These are phyloP conservation scores for Ustilago xerochloae DNA, from an alignment of 1,284 basidiomycete genomes.

Conservation along the genomic window DNA sequence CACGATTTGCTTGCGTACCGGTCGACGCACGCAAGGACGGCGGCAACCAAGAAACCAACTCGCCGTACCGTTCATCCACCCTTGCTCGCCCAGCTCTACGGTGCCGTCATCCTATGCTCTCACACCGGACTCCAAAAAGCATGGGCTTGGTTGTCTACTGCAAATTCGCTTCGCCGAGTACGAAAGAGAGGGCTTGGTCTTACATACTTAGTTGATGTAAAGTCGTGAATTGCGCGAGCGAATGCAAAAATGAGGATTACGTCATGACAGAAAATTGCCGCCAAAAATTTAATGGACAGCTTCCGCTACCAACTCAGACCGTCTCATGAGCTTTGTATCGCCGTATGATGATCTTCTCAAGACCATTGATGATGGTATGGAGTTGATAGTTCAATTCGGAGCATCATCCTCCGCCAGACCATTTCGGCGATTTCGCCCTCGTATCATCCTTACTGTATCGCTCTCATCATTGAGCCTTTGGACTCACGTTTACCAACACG, in stretches of 20 bases:
- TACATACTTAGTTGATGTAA: not conserved
- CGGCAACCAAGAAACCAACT: not conserved
- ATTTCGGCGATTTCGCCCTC: not conserved
- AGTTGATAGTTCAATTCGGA: not conserved
- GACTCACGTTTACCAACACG: not conserved
- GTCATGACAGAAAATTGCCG: slow-evolving; percentile 24
- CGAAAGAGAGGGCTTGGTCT: too few species aligned
- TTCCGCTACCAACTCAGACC: too few species aligned
- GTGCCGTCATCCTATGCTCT: too few species aligned
- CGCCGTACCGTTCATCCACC: not conserved
- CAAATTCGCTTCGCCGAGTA: too few species aligned
- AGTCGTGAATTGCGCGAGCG: too few species aligned
- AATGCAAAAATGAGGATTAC: too few species aligned
- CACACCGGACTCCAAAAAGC: too few species aligned
- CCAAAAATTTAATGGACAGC: too few species aligned
- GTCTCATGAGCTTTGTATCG: not conserved
- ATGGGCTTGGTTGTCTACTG: too few species aligned
- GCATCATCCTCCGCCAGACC: not conserved
- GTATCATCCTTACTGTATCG: not conserved
- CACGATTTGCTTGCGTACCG: not conserved
- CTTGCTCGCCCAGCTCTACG: not conserved
- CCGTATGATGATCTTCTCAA: not conserved
- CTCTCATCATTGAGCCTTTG: not conserved
- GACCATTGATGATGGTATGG: not conserved
- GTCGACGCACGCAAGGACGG: not conserved